Conservation (phyloP, 352 stramenopile species). For the Globisporangium uncinulatum region DNA sequence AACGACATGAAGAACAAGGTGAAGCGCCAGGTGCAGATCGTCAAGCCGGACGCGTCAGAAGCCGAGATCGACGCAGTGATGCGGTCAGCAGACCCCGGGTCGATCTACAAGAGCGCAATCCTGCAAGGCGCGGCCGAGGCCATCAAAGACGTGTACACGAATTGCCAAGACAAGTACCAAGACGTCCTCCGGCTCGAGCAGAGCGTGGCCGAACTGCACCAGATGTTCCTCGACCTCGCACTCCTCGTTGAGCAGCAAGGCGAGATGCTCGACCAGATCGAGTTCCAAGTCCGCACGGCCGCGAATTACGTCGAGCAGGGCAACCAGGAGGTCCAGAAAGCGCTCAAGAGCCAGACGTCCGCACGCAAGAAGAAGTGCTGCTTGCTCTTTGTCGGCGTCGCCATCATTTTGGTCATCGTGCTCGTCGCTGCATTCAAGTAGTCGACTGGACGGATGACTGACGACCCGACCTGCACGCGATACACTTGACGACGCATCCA, state of each 20-base stretch:
- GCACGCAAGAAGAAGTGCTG: conserved; percentile 97
- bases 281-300: conserved; percentile 92
- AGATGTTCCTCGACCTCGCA: conserved; percentile 99
- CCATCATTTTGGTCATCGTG: conserved; percentile 78
- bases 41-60: conserved; percentile 96
- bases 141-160: conserved; percentile 91
- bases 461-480: conserved; percentile 7
- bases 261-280: conserved; percentile 98
- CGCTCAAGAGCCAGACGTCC: conserved; percentile 94
- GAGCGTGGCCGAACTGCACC: conserved; percentile 95
- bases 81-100: conserved; percentile 76
- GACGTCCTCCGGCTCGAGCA: conserved; percentile 96
- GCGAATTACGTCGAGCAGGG: conserved; percentile 96
- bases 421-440: conserved; percentile 67
- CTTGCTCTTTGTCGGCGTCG: conserved; percentile 69
- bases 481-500: neutral
- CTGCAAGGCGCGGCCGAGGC: conserved; percentile 68
- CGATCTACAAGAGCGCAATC: conserved; percentile 83
- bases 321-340: conserved; percentile 93
- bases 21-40: conserved; percentile 96
- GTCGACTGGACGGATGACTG: conserved; percentile 9
- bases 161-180: conserved; percentile 97
- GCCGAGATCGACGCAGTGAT: conserved; percentile 97
- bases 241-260: conserved; percentile 97
- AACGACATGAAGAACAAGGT: conserved; percentile 97